A percentile compares a stretch with the other conserved stretches of the same genome.
Conservation (phyloP, 352 stramenopile species). For the Globisporangium echinulatum region DNA sequence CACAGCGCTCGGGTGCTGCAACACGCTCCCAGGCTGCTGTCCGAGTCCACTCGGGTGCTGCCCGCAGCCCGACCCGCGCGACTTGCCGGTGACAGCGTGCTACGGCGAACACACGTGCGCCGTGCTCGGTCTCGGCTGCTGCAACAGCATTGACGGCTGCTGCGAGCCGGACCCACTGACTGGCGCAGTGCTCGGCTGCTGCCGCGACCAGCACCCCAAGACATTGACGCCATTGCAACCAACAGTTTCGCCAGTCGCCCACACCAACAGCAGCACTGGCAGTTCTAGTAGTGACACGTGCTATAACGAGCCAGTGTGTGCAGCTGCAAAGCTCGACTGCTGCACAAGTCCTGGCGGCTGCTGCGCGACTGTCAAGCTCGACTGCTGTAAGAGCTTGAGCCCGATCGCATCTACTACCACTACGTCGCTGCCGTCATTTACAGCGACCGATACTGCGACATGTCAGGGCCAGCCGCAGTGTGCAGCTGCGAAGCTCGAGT, state of each 20-base stretch:
- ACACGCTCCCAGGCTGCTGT: constrained; percentile 64
- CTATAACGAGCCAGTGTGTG: constrained; percentile 33
- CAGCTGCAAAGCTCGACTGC: constrained; percentile 36
- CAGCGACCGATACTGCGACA: not conserved
- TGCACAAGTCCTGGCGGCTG: constrained; percentile 34
- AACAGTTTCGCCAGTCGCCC: too few species aligned
- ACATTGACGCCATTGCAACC: constrained; percentile 17
- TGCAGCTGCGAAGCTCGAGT: constrained; percentile 16
- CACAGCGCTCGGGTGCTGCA: constrained; percentile 54
- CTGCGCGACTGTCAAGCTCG: constrained; percentile 28
- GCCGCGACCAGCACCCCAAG: constrained; percentile 45
- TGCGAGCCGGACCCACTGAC: constrained; percentile 47
- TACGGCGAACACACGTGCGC: constrained; percentile 61
- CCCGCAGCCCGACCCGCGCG: constrained; percentile 29
- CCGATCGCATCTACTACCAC: too few species aligned
- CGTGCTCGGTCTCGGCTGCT: constrained; percentile 50
- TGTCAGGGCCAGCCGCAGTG: constrained; percentile 34
- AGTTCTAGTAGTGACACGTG: constrained; percentile 12
- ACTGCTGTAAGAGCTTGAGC: constrained; percentile 21
- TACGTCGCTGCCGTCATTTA: too few species aligned
- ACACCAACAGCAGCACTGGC: constrained; percentile 9
- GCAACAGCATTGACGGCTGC: constrained; percentile 65
- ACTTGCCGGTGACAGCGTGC: constrained; percentile 49
- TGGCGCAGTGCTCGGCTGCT: constrained; percentile 48
- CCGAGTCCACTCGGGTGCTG: constrained; percentile 60